Evolutionary conservation across 2,329 filamentous ascomycete species (phyloP), one percentile per base, ranked within the genome.

Genomic region (Pseudogymnoascus sp.): DNA sequence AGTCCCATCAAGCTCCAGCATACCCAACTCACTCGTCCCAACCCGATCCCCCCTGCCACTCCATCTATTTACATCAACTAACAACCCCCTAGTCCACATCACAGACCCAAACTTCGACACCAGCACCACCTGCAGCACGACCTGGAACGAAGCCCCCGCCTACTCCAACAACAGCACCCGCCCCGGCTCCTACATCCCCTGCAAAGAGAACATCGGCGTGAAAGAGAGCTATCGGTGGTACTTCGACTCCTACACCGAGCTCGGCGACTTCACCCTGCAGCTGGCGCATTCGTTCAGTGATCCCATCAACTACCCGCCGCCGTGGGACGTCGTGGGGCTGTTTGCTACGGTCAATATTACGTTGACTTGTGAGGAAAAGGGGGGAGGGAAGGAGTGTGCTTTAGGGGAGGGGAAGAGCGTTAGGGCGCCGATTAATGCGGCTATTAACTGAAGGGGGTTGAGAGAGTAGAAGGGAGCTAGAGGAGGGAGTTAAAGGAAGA

Each of bases 71-170:
- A n/a, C n/a, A n/a, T n/a, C n/a, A n/a, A n/a, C n/a, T n/a, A n/a
- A n/a, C n/a, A n/a, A n/a, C n/a, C n/a, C n/a, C n/a, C n/a, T n/a
- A n/a, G 71, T 72, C 67, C 24, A 40, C 59, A 70, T 72, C 67
- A 53, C 61, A 16, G 71, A 73, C 64, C 67, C 63, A 13, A 73
- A 73, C 64, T 68, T 68, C 50, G 69, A 70, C 64, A 70, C 70
- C 24, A 66, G 47, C n/a, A 68, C 67, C n/a, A 63, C 60, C 26
- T 73, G 71, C 35, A 61, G 64, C n/a, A 33, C 64, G 7, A 63
- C 65, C 21, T 73, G 68, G 68, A 64, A 47, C 37, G 61, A 67
- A 7, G 59, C 66, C 24, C 24, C 24, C 24, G 24, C 24, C 24
- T 26, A 26, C 47, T 63, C 62, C 31, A 47, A 24, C 40, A 67